Base-by-base conservation (phyloP, 75 land plant genomes). In the Sequoia sempervirens region DNA sequence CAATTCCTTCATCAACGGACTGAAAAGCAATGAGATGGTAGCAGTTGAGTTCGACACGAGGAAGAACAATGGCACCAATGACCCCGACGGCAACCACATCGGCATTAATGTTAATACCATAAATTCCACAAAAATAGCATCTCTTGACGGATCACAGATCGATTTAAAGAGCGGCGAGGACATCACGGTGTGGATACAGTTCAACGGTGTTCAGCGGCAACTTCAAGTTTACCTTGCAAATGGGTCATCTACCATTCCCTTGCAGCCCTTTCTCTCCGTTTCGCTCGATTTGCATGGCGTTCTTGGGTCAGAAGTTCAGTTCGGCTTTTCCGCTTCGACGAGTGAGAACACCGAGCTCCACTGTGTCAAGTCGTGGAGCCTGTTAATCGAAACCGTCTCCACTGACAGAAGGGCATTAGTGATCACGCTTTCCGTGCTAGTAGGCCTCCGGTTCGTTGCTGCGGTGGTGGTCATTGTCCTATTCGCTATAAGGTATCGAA, bases 261-360 rank as follows among this genome's bases (percentile, higher is more conserved):
- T 17, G 20, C 23, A 56, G 20, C 23, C 58, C 14, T 82, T 84
- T n/a, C 46, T 89, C 26, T 37, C 15, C 15, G 43, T 43, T 18
- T 13, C 81, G 15, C 38, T 93, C 43, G 88, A 92, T 64, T 75
- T 92, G 61, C 53, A 82, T 34, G 7, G 43, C 3, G 2, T 74
- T 46, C 82, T 92, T 9, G 47, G 20, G 14, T 78, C 92, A 80
- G 1, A 83, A 15, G 87, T 91, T 26, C 90, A 90, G 43, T 86
- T 93, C 82, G 93, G 92, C 0, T 93, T 93, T 86, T 80, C 95
- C 10, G 95, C 88, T 1, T 89, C 95, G 14, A 90, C 92, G 14
- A 93, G 95, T 2, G 66, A 36, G 26, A 14, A 1, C 46, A 37
- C 73, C 9, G 86, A 92, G 84, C 82, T 89, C 26, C 86, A 93